Conservation (phyloP, 23 red algal genomes). For the Gracilariopsis chorda region DNA sequence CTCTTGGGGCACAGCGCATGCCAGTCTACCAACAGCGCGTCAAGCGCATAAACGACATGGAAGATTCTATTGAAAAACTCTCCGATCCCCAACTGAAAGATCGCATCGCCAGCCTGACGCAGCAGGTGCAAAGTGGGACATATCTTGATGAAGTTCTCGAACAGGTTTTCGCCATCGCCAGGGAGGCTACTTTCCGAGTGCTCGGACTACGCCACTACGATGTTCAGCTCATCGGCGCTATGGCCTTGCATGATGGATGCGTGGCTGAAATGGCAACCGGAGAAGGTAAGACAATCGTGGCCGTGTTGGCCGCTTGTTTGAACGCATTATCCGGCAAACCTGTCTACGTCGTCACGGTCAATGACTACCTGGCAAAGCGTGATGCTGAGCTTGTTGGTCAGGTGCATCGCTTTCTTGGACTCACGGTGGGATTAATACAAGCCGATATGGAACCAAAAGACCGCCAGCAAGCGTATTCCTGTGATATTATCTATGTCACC, state of each 20-base stretch:
- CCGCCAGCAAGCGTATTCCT: constrained; percentile 64
- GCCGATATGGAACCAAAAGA: constrained; percentile 22
- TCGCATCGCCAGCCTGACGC: neutral
- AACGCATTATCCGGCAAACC: constrained; percentile 59
- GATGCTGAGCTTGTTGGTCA: constrained; percentile 79
- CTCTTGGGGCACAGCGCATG: neutral
- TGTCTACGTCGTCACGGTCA: constrained; percentile 91
- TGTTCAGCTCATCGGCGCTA: constrained; percentile 90
- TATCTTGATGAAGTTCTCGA: constrained; percentile 59
- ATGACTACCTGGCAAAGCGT: constrained; percentile 92
- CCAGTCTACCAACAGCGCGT: constrained; percentile 26
- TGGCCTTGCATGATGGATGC: constrained; percentile 79
- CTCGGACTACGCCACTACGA: constrained; percentile 92
- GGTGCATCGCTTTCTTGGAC: constrained; percentile 72
- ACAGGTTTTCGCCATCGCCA: constrained; percentile 83
- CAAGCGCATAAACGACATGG: constrained; percentile 74
- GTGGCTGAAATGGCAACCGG: constrained; percentile 98
- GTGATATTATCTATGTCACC: constrained; percentile 92
- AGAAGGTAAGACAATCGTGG: constrained; percentile 96
- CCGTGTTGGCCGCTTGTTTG: constrained; percentile 62
- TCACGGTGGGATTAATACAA: constrained; percentile 84
- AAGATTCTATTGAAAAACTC: constrained; percentile 56
- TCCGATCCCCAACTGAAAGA: constrained; percentile 9
- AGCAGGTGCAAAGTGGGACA: constrained; percentile 36
- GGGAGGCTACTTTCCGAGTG: constrained; percentile 82